Percentiles rank a stretch among this genome's conserved stretches.
phyloP scores from a whole-genome alignment of 306 rosid species.

The Pterocarpus macrocarpus region DNA sequence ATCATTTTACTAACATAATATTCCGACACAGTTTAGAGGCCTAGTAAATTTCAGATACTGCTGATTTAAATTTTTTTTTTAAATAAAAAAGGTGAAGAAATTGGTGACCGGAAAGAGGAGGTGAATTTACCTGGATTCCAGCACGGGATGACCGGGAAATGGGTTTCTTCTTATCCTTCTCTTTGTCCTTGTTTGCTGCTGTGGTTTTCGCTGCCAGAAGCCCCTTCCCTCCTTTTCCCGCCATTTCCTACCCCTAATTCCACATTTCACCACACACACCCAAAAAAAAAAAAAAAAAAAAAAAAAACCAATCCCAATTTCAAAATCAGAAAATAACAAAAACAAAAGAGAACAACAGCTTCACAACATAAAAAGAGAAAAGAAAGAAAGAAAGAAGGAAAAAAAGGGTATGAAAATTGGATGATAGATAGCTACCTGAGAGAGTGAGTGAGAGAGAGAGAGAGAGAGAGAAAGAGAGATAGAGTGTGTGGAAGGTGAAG shows the following conservation, averaged over 20 bases:
- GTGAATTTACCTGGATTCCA: conserved; percentile 74
- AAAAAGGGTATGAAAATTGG: too few species aligned
- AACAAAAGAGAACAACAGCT: not conserved
- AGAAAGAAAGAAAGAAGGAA: too few species aligned
- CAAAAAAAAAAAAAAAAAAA: not conserved
- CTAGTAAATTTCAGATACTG: too few species aligned
- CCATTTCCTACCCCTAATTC: conserved; percentile 63
- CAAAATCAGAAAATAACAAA: not conserved
- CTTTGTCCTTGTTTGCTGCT: conserved; percentile 82
- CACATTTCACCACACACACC: not conserved
- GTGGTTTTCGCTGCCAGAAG: conserved; percentile 92
- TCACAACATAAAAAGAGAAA: too few species aligned
- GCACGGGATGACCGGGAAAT: conserved; percentile 97
- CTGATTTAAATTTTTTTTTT: too few species aligned
- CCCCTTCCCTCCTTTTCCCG: conserved; percentile 98
- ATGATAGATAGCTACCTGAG: too few species aligned
- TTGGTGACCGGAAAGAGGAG: not conserved
- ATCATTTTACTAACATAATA: too few species aligned
- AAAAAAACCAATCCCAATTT: not conserved
- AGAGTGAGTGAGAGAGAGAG: not conserved
- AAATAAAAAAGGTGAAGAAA: not conserved
- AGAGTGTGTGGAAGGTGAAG: not conserved
- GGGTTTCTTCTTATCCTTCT: conserved; percentile 86
- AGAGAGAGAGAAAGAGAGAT: not conserved
- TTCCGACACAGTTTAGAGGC: too few species aligned